These are phyloP conservation scores for Chloris gayana DNA, from an alignment of 176 grass and related monocot genomes.

Conservation along the genomic window DNA sequence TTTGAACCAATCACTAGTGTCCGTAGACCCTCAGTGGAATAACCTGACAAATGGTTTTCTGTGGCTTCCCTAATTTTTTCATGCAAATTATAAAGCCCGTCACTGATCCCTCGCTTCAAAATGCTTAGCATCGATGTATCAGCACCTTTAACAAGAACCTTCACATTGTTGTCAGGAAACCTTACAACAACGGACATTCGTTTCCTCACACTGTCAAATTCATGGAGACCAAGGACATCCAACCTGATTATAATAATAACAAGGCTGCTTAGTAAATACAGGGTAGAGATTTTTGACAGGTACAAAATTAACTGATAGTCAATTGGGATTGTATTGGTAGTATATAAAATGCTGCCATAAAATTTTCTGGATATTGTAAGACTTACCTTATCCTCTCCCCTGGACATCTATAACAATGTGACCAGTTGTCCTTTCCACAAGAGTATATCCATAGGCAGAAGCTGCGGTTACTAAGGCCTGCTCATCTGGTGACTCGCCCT, in stretches of 20 bases:
- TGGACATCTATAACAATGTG: constrained; percentile 93
- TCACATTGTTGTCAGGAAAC: constrained; percentile 84
- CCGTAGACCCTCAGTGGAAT: constrained; percentile 83
- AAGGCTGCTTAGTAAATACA: constrained; percentile 35
- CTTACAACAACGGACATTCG: constrained; percentile 99
- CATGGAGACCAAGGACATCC: constrained; percentile 99
- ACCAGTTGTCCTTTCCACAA: constrained; percentile 89
- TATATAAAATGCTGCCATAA: neutral
- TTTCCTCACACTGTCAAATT: constrained; percentile 98
- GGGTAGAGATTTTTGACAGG: constrained; percentile 11
- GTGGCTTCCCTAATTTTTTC: constrained; percentile 70
- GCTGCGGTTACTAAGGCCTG: constrained; percentile 94
- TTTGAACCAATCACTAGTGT: constrained; percentile 87
- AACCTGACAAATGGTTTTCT: constrained; percentile 67
- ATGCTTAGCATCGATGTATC: constrained; percentile 94
- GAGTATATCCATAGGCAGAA: constrained; percentile 81
- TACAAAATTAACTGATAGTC: constrained; percentile 24
- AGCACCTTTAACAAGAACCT: constrained; percentile 98
- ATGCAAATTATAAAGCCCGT: constrained; percentile 43
- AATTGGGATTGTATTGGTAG: constrained; percentile 17
- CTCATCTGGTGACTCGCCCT: constrained; percentile 98
- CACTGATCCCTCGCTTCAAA: constrained; percentile 50
- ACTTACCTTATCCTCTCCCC: constrained; percentile 84
- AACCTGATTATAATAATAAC: constrained; percentile 62
- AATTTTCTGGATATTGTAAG: neutral